These are phyloP conservation scores for Penicillium hesseltinei DNA, from an alignment of 2,329 filamentous ascomycete species.

Conservation along the genomic window DNA sequence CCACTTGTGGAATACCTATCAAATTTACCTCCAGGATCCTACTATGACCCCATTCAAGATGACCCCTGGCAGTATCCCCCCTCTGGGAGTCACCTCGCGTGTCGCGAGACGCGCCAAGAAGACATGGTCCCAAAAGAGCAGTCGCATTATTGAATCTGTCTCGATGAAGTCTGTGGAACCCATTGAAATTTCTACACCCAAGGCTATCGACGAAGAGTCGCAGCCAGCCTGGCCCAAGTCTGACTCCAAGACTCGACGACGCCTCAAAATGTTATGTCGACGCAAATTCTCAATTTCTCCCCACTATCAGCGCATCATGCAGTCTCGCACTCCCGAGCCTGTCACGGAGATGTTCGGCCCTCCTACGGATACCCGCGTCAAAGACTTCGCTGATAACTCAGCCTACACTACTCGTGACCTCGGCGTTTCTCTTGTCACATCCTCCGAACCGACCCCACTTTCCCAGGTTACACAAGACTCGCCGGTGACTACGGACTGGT, in stretches of 20 bases:
- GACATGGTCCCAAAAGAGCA: conserved; percentile 55
- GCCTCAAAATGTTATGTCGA: conserved; percentile 60
- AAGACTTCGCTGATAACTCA: conserved; percentile 24
- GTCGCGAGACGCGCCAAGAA: conserved; percentile 61
- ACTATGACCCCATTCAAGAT: conserved; percentile 67
- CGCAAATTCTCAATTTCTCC: conserved; percentile 61
- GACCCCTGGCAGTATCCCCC: conserved; percentile 61
- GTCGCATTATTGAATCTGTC: conserved; percentile 24
- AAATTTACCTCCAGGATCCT: conserved; percentile 64
- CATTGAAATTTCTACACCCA: conserved; percentile 51
- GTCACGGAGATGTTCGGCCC: conserved; percentile 43
- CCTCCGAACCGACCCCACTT: conserved; percentile 40
- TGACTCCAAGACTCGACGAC: conserved; percentile 57
- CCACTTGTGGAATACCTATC: conserved; percentile 65
- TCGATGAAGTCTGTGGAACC: conserved; percentile 27
- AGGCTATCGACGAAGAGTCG: conserved; percentile 31
- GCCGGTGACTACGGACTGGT: conserved; percentile 34
- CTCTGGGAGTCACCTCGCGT: conserved; percentile 62
- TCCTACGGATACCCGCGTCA: conserved; percentile 27
- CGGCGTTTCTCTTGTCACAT: conserved; percentile 45
- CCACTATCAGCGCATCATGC: conserved; percentile 63
- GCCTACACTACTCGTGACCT: conserved; percentile 46
- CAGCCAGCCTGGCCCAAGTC: conserved; percentile 55
- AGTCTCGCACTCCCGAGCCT: conserved; percentile 60
- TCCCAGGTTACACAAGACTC: conserved; percentile 33